Percentiles rank a stretch among this genome's conserved stretches.
phyloP scores from a whole-genome alignment of 768 basidiomycete species.

The Favolaschia claudopus region DNA sequence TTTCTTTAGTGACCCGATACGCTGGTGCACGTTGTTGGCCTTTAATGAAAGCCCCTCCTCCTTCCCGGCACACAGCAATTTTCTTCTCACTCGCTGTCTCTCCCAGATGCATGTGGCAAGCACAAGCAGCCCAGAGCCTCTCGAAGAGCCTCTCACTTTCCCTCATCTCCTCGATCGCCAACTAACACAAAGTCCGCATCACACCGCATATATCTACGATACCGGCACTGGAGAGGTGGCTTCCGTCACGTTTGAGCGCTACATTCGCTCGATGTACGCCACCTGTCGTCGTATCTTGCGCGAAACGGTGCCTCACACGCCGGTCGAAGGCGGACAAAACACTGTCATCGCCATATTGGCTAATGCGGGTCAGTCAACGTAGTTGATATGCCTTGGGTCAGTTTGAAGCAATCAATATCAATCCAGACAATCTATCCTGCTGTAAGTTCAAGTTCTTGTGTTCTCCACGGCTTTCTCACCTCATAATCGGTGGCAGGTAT shows the following conservation, averaged over 20 bases:
- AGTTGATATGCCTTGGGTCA: not conserved
- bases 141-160: constrained; percentile 5
- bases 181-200: constrained; percentile 8
- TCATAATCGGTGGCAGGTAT: not conserved
- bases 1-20: too few species aligned
- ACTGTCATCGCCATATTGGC: constrained; percentile 14
- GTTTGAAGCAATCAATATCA: not conserved
- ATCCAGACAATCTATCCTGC: constrained; percentile 12
- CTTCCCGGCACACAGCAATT: too few species aligned
- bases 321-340: not conserved
- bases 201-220: constrained; percentile 17
- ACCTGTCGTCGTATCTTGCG: not conserved
- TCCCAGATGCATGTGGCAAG: constrained; percentile 14
- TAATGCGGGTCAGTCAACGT: not conserved
- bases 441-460: not conserved
- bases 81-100: too few species aligned
- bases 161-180: constrained; percentile 18
- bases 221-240: not conserved
- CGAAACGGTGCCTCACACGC: not conserved
- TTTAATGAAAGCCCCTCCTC: too few species aligned
- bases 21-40: too few species aligned
- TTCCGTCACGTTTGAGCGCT: constrained; percentile 2
- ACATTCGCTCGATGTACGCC: constrained; percentile 1
- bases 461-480: not conserved
- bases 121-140: not conserved